Evolutionary conservation across 2,329 filamentous ascomycete genomes (phyloP), one percentile per base, ranked within the genome.

Genomic region (Colletotrichum lupini): DNA sequence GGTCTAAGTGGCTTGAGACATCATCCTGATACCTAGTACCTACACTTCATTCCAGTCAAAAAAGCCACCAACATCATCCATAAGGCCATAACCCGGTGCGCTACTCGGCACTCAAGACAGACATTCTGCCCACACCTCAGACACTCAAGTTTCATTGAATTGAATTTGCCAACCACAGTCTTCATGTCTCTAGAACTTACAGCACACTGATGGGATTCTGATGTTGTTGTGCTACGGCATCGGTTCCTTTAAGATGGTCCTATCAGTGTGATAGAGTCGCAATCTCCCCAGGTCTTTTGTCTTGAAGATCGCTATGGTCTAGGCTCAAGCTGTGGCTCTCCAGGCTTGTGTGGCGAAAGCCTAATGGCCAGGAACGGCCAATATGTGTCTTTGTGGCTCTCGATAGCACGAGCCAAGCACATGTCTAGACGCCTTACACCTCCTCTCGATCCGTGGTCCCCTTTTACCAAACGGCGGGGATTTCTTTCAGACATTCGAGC

Each of bases 381-480:
- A 28, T 46, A 49, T 28, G 46, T n/a, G 16, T 35, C 19, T 35
- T 37, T 4, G 28, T 65, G 62, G 62, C 62, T 56, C 28, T 30
- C 30, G 28, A 55, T 65, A 65, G 62, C 49, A 65, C 62, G 28
- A 55, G 37, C 28, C 2, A 42, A 26, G 61, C 61, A 64, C 26
- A 53, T 26, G 46, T 53, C 12, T 19, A n/a, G 62, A 35, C 24
- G 12, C 49, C 35, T 14, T 32, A 11, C 28, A 30, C 49, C 35
- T n/a, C 35, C 16, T 52, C 37, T 5, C 42, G 16, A 49, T 9
- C 42, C 7, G 42, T 22, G 42, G 11, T 22, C 42, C 19, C 42
- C 42, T 4, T 49, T 49, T 9, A n/a, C 42, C 42, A 49, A 49
- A n/a, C 42, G 42, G 7, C 19, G 19, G 42, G 42, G 2, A 49